Evolutionary conservation across 2,329 filamentous ascomycete genomes (phyloP).

Genomic region (Paramyrothecium sp.): DNA sequence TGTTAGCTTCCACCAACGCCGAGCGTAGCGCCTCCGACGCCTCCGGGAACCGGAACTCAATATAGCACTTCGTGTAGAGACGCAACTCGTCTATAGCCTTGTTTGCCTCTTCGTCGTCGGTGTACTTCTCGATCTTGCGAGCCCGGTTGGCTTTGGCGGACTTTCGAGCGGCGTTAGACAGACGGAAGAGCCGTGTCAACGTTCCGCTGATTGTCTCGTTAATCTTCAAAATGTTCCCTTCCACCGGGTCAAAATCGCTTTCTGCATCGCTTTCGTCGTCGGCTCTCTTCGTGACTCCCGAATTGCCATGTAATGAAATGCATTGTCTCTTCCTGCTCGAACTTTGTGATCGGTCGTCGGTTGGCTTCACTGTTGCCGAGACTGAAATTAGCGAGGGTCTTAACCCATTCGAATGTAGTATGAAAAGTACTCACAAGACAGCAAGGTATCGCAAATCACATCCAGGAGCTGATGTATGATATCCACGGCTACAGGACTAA

Average conservation of each 20-base stretch:
- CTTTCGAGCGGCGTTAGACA: constrained; percentile 23
- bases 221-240: constrained; percentile 18
- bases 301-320: constrained; percentile 5
- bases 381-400: too few species aligned
- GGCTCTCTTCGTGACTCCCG: constrained; percentile 9
- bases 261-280: constrained; percentile 12
- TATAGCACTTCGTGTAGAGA: constrained; percentile 25
- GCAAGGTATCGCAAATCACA: too few species aligned
- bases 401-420: too few species aligned
- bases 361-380: constrained; percentile 15
- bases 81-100: constrained; percentile 21
- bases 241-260: constrained; percentile 7
- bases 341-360: not conserved
- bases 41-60: constrained; percentile 21
- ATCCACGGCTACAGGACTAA: too few species aligned
- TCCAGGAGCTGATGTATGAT: too few species aligned
- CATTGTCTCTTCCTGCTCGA: not conserved
- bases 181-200: constrained; percentile 23
- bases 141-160: constrained; percentile 20
- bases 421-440: too few species aligned
- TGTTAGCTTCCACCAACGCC: constrained; percentile 8
- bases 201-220: constrained; percentile 19
- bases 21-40: constrained; percentile 19
- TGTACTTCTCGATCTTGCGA: constrained; percentile 18
- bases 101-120: constrained; percentile 22